A percentile compares a stretch with the other conserved stretches of the same genome.
These are phyloP conservation scores for Colletotrichum aenigma DNA, from an alignment of 2,329 filamentous ascomycete species.

Conservation along the genomic window DNA sequence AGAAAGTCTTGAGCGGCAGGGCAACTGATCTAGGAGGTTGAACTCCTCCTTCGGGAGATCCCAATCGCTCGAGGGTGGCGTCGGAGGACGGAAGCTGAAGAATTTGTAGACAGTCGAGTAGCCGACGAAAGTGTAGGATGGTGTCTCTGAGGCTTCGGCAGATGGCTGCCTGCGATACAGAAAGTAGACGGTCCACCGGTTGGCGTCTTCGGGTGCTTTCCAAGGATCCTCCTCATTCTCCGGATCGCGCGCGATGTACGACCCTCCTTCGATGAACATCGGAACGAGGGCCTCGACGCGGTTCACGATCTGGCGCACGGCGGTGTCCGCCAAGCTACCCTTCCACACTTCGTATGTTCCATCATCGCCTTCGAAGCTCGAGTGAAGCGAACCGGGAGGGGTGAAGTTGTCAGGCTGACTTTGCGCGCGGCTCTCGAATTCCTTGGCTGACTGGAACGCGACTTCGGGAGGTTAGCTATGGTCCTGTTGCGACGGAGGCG, in stretches of 20 bases:
- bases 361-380: conserved; percentile 64
- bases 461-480: conserved; percentile 45
- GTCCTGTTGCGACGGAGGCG: background rate
- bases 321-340: conserved; percentile 72
- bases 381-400: conserved; percentile 77
- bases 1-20: conserved; percentile 83
- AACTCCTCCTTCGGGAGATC: conserved; percentile 50
- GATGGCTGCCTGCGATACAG: conserved; percentile 70
- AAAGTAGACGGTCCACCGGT: conserved; percentile 93
- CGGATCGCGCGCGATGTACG: conserved; percentile 61
- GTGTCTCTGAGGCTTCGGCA: conserved; percentile 43
- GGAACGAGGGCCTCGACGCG: conserved; percentile 85
- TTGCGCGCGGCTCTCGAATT: conserved; percentile 60
- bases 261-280: conserved; percentile 93
- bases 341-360: conserved; percentile 85
- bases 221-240: conserved; percentile 40
- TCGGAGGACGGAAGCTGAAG: conserved; percentile 65
- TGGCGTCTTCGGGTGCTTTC: conserved; percentile 55
- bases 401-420: conserved; percentile 52
- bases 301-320: conserved; percentile 73
- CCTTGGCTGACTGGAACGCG: conserved; percentile 66
- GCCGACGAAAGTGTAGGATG: conserved; percentile 81
- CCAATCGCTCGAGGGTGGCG: conserved; percentile 48
- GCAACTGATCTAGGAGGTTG: conserved; percentile 63
- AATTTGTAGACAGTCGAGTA: conserved; percentile 92